Evolutionary conservation across 208 protist genomes (phyloP), one percentile per base, ranked within the genome.

Genomic region (Acanthamoeba quina): DNA sequence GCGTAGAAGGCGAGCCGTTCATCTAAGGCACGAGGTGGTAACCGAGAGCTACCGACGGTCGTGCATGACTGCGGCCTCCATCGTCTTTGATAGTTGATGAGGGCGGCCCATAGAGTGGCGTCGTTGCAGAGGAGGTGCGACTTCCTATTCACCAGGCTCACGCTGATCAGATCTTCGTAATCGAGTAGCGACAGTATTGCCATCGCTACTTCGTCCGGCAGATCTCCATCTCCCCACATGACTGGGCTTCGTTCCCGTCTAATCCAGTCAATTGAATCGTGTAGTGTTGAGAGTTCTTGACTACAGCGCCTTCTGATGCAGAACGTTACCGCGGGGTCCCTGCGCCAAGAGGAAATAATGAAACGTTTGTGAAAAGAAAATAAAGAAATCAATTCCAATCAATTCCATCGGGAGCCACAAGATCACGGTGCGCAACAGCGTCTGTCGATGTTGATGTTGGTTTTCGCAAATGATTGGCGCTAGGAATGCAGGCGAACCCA

Each of bases 151-250:
- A 72, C 60, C 26, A 90, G 60, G 24, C 60, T 72, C 60, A 72
- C 60, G 34, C 26, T 90, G 17, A 90, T 26, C 7, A 72, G 31
- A 34, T 90, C 85, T 15, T 90, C 62, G 37, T 54, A 66, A n/a
- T 90, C 44, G 6, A 90, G 85, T 5, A 66, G 58, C 7, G 47
- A 21, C 19, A 90, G 64, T 9, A 90, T 72, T n/a, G 54, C 62
- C 37, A 90, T 13, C 24, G 60, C 54, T 41, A 90, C 85, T 26
- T 90, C 85, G 37, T 90, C 85, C 17, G 85, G 85, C 9, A 90
- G 52, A 31, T 90, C 85, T 26, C 78, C 78, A 37, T 86, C 78
- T 24, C 78, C 78, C 78, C 78, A 86, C 78, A 86, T 86, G 54
- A 60, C 62, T 37, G 3, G 5, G 2, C 56, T 58, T 21, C 2